phyloP scores from a whole-genome alignment of 805 yeast species.

The Clavispora vitiphila region DNA sequence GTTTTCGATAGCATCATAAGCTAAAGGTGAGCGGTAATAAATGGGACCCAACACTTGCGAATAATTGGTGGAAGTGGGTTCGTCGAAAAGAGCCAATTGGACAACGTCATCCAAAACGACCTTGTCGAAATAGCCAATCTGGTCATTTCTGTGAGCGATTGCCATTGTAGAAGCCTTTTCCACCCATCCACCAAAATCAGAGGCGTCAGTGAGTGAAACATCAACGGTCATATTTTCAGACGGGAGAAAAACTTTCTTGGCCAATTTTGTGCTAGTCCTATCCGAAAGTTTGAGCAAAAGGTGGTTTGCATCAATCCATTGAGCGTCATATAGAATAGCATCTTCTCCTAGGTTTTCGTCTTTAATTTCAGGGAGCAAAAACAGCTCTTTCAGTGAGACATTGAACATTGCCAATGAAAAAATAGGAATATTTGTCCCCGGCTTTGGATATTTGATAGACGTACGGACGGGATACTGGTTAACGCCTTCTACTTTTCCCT shows the following conservation, averaged over 20 bases:
- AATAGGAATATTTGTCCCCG: constrained; percentile 60
- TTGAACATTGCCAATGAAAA: constrained; percentile 42
- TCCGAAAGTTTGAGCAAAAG: constrained; percentile 18
- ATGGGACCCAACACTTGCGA: constrained; percentile 15
- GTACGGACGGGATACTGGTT: constrained; percentile 45
- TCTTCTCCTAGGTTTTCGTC: constrained; percentile 13
- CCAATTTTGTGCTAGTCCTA: constrained; percentile 16
- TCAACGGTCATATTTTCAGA: not conserved
- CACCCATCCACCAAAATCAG: constrained; percentile 19
- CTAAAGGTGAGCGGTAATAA: constrained; percentile 12
- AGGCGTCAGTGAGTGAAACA: constrained; percentile 8
- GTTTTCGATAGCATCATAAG: constrained; percentile 13
- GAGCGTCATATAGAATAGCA: constrained; percentile 17
- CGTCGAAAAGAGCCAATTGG: constrained; percentile 18
- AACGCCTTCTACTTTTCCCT: constrained; percentile 7
- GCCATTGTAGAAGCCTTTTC: constrained; percentile 16
- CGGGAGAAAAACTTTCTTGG: constrained; percentile 13
- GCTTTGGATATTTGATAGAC: constrained; percentile 63
- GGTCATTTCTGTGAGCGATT: constrained; percentile 5
- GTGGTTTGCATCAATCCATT: constrained; percentile 15
- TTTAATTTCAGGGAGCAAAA: constrained; percentile 11
- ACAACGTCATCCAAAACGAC: constrained; percentile 16
- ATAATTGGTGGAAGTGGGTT: constrained; percentile 10
- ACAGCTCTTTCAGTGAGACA: constrained; percentile 20
- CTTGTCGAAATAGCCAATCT: constrained; percentile 16